A percentile compares a stretch with the other conserved stretches of the same genome.
These are phyloP conservation scores for Nelumbo lutea DNA, from an alignment of 164 flowering plant species.

Conservation along the genomic window DNA sequence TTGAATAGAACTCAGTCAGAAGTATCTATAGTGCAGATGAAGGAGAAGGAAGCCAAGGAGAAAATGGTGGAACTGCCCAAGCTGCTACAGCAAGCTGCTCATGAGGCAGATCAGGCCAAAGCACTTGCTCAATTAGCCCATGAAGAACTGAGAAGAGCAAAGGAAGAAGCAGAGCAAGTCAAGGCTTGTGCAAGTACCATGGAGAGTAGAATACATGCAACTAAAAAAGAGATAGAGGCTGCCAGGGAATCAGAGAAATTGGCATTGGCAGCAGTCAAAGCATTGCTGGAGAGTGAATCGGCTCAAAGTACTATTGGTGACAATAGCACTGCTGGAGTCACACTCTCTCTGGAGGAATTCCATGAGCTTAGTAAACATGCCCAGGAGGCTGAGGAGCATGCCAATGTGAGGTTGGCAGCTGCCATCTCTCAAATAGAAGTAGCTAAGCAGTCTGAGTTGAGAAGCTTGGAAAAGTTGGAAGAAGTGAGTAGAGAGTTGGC, in stretches of 20 bases:
- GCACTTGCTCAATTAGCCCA: constrained; percentile 39
- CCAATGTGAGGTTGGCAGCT: constrained; percentile 54
- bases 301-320: constrained; percentile 26
- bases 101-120: constrained; percentile 73
- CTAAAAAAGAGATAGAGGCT: constrained; percentile 85
- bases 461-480: constrained; percentile 60
- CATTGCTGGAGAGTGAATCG: constrained; percentile 74
- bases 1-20: constrained; percentile 54
- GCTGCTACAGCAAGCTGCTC: constrained; percentile 66
- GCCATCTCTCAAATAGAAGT: constrained; percentile 66
- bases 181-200: constrained; percentile 64
- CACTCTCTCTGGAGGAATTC: constrained; percentile 81
- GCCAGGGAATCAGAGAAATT: constrained; percentile 76
- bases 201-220: constrained; percentile 66
- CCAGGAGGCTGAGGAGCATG: constrained; percentile 82
- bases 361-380: constrained; percentile 70
- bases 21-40: constrained; percentile 46
- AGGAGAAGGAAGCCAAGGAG: constrained; percentile 70
- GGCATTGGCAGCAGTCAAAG: constrained; percentile 78
- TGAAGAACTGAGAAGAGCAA: constrained; percentile 64
- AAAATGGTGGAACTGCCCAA: constrained; percentile 71
- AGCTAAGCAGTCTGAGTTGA: constrained; percentile 67
- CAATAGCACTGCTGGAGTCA: constrained; percentile 44
- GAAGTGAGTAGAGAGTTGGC: constrained; percentile 49
- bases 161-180: constrained; percentile 76